Conservation (phyloP, 306 rosid species). For the Glycine soja region DNA sequence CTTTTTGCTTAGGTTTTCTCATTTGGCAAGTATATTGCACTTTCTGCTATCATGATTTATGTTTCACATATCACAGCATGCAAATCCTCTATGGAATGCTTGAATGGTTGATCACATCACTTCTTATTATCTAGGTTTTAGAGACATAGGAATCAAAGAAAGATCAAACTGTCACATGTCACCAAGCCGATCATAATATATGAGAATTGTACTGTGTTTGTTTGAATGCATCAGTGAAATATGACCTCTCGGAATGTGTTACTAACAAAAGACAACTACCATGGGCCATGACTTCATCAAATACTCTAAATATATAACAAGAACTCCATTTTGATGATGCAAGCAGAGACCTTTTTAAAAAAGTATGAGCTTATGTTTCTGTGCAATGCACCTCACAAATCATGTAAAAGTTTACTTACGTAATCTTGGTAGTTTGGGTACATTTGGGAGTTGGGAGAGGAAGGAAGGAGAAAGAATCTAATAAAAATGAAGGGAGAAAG, state of each 20-base stretch:
- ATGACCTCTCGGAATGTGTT: constrained; percentile 14
- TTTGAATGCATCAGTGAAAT: not conserved
- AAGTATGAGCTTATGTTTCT: not conserved
- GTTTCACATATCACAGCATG: constrained; percentile 21
- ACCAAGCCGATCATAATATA: constrained; percentile 5
- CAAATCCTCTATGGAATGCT: not conserved
- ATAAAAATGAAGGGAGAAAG: not conserved
- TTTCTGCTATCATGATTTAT: not conserved
- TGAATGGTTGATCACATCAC: constrained; percentile 3
- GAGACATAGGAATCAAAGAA: constrained; percentile 14
- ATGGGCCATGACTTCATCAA: not conserved
- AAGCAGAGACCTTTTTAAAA: not conserved
- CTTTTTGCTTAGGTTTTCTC: not conserved
- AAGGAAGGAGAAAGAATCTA: not conserved
- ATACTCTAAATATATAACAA: constrained; percentile 17
- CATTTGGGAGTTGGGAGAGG: not conserved
- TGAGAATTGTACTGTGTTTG: not conserved
- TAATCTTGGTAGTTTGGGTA: constrained; percentile 6
- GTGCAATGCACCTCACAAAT: not conserved
- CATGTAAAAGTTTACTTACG: not conserved
- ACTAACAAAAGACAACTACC: constrained; percentile 4
- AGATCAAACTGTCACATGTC: constrained; percentile 16
- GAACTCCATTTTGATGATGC: constrained; percentile 32
- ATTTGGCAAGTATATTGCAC: constrained; percentile 3
- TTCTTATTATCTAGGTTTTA: constrained; percentile 19